Conservation (phyloP, 208 protist genomes). For the Trypanosoma rangeli region DNA sequence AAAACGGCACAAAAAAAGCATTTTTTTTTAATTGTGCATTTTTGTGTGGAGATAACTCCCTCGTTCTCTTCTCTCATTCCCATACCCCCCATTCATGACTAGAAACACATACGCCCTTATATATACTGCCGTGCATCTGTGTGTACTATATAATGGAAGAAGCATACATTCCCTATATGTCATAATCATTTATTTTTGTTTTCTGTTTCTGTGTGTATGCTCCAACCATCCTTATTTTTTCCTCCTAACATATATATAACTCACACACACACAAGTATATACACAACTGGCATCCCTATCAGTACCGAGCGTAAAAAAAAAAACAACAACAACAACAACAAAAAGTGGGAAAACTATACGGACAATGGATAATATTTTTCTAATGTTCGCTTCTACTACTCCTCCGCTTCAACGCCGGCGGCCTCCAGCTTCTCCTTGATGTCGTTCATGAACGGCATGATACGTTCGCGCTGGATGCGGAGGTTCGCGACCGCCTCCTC, state of each 20-base stretch:
- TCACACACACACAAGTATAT: not conserved
- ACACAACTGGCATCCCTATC: not conserved
- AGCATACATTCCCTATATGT: too few species aligned
- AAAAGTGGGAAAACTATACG: slow-evolving; percentile 1
- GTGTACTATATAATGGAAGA: too few species aligned
- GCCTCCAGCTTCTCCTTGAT: slow-evolving; percentile 73
- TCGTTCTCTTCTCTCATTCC: not conserved
- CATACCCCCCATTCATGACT: not conserved
- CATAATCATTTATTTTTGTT: not conserved
- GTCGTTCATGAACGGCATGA: slow-evolving; percentile 90
- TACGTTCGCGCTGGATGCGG: slow-evolving; percentile 85
- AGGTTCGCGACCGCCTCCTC: slow-evolving; percentile 87
- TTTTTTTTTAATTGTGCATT: not conserved
- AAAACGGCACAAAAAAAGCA: not conserved
- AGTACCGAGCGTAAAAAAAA: not conserved
- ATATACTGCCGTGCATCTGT: too few species aligned
- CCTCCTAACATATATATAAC: too few species aligned
- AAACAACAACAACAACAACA: slow-evolving; percentile 10
- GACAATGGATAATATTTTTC: not conserved
- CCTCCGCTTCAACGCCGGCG: slow-evolving; percentile 19
- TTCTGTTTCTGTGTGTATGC: too few species aligned
- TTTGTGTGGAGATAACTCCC: not conserved
- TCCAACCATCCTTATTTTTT: too few species aligned
- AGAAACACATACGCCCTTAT: not conserved
- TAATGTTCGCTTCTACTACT: not conserved